Evolutionary conservation across 78 protist genomes (phyloP).

Genomic region (Dictyostelium firmibasis): DNA sequence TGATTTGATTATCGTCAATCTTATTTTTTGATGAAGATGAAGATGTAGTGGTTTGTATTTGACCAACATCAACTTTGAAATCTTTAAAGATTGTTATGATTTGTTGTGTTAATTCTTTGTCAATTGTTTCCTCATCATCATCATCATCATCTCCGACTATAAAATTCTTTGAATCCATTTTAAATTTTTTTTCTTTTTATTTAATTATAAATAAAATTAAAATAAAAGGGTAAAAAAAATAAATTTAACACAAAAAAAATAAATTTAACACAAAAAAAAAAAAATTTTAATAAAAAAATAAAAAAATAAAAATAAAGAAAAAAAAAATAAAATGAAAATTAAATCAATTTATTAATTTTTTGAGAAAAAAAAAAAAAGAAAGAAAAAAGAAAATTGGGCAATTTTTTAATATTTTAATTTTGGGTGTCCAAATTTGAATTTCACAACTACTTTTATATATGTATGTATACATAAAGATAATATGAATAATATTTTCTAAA

Average conservation of each 20-base stretch:
- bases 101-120: not conserved
- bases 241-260: too few relatives aligned
- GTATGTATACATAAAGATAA: too few relatives aligned
- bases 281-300: not conserved
- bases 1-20: not conserved
- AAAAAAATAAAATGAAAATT: too few relatives aligned
- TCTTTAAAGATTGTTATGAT: conserved; percentile 4
- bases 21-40: not conserved
- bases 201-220: not conserved
- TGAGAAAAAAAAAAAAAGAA: not conserved
- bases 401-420: too few relatives aligned
- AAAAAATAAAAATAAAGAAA: not conserved
- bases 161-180: not conserved
- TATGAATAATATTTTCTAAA: too few relatives aligned
- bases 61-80: not conserved
- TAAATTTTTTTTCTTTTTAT: not conserved
- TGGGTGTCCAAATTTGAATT: too few relatives aligned
- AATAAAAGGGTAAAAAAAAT: not conserved
- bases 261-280: too few relatives aligned
- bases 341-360: too few relatives aligned
- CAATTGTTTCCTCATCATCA: not conserved
- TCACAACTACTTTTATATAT: too few relatives aligned
- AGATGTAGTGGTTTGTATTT: not conserved
- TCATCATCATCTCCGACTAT: conserved; percentile 18
- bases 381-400: too few relatives aligned